Evolutionary conservation across 257 asterid genomes (phyloP), one percentile per base, ranked within the genome.

Genomic region (Fraxinus excelsior): DNA sequence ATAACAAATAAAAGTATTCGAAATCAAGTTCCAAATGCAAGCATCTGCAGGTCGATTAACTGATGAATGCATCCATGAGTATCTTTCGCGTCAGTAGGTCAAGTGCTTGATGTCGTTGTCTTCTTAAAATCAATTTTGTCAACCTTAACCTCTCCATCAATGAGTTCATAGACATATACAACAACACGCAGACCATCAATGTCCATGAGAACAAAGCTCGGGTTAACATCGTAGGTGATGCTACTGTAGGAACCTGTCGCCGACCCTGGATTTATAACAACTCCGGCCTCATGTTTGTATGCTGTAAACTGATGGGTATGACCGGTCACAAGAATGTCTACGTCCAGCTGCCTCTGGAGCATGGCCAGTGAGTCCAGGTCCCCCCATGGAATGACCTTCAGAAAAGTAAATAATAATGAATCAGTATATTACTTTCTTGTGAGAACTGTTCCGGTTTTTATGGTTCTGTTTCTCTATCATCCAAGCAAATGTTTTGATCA

Each of bases 41-140:
- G 26, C 67, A 23, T n/a, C 8, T 16, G 67, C 12, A 21, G 11
- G 29, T 58, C 7, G 67, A 58, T 8, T 11, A 31, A n/a, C 14
- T 7, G 53, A 56, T 5, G 58, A 74, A 73, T 3, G 65, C 34
- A 49, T 44, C 78, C 32, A 75, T 44, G 42, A 66, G 35, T 12
- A 67, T 3, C 49, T 31, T 12, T 21, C 49, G 8, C 7, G 25
- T 66, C 67, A 73, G 77, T 68, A 58, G 40, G 72, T 67, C 58
- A 76, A 64, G 76, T 12, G 75, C 16, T 77, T 44, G 91, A 68
- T 28, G 96, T 80, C 19, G 94, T 85, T 1, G 98, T 91, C 92
- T 95, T 95, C 91, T 95, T 95, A 73, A 95, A 95, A 81, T 95
- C 98, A n/a, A 95, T 95, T 83, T 95, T 95, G 80, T 95, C 99